phyloP scores from a whole-genome alignment of 2,329 filamentous ascomycete species.

The Aspergillus intermedius region DNA sequence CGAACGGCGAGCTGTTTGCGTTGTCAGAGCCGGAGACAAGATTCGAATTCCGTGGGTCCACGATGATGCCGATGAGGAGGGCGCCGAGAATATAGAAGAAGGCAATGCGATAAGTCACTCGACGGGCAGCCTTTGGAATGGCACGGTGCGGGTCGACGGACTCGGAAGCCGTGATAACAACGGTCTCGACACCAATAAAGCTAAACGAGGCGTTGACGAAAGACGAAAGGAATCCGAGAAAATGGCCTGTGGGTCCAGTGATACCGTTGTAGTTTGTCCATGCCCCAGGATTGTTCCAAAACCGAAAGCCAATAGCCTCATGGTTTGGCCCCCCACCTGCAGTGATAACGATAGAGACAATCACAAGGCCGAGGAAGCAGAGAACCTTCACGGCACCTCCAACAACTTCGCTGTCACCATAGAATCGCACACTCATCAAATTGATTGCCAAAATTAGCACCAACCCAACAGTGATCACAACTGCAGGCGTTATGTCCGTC shows the following conservation, averaged over 20 bases:
- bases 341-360: slow-evolving; percentile 28
- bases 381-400: slow-evolving; percentile 27
- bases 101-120: slow-evolving; percentile 35
- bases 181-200: slow-evolving; percentile 37
- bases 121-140: slow-evolving; percentile 36
- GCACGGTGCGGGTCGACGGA: slow-evolving; percentile 33
- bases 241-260: slow-evolving; percentile 26
- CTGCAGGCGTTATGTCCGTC: slow-evolving; percentile 58
- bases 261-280: slow-evolving; percentile 28
- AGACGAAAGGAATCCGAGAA: slow-evolving; percentile 32
- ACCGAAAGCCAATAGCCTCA: slow-evolving; percentile 29
- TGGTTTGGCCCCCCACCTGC: slow-evolving; percentile 26
- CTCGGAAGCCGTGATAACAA: slow-evolving; percentile 37
- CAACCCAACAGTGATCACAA: slow-evolving; percentile 55
- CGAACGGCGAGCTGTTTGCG: too few relatives aligned
- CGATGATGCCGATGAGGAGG: too few relatives aligned
- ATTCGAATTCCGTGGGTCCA: too few relatives aligned
- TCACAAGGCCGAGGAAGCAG: slow-evolving; percentile 24
- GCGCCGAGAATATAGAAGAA: slow-evolving; percentile 32
- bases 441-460: slow-evolving; percentile 13
- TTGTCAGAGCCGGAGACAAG: too few relatives aligned
- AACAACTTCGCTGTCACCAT: slow-evolving; percentile 1
- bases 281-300: slow-evolving; percentile 28
- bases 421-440: too few relatives aligned
- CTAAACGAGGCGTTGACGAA: slow-evolving; percentile 37